These are phyloP conservation scores for Niveomyces coronatus DNA, from an alignment of 2,329 filamentous ascomycete genomes.

Conservation along the genomic window DNA sequence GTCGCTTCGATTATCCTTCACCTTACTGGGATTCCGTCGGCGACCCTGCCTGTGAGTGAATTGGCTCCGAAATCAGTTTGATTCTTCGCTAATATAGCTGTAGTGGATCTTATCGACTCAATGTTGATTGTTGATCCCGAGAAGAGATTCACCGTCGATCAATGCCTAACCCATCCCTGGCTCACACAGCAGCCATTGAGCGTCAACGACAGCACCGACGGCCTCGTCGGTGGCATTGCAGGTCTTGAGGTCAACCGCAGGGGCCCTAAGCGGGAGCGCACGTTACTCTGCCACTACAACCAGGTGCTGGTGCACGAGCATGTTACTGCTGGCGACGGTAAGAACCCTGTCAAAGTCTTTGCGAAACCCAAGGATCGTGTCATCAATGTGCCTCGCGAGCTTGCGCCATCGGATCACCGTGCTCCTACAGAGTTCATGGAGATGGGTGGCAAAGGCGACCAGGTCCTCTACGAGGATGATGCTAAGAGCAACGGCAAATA, in stretches of 20 bases:
- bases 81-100: neutral
- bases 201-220: slow-evolving; percentile 79
- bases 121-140: slow-evolving; percentile 89
- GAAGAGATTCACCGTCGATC: slow-evolving; percentile 75
- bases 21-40: slow-evolving; percentile 67
- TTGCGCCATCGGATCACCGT: slow-evolving; percentile 55
- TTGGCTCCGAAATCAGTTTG: neutral
- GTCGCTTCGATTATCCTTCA: slow-evolving; percentile 86
- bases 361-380: slow-evolving; percentile 51
- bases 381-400: slow-evolving; percentile 41
- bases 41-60: slow-evolving; percentile 55
- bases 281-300: slow-evolving; percentile 73
- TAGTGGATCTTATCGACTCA: slow-evolving; percentile 79
- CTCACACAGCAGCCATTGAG: slow-evolving; percentile 52
- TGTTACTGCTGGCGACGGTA: slow-evolving; percentile 45
- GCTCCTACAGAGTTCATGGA: slow-evolving; percentile 69
- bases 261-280: slow-evolving; percentile 72
- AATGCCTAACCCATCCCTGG: slow-evolving; percentile 90
- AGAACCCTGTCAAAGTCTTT: slow-evolving; percentile 60
- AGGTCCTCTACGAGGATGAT: slow-evolving; percentile 62
- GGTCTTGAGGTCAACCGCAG: slow-evolving; percentile 75
- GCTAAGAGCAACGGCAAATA: slow-evolving; percentile 18
- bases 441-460: slow-evolving; percentile 79
- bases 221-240: slow-evolving; percentile 76
- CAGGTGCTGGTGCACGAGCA: slow-evolving; percentile 47